Base-by-base conservation (phyloP, 495 filamentous ascomycete species). In the Halenospora varia region DNA sequence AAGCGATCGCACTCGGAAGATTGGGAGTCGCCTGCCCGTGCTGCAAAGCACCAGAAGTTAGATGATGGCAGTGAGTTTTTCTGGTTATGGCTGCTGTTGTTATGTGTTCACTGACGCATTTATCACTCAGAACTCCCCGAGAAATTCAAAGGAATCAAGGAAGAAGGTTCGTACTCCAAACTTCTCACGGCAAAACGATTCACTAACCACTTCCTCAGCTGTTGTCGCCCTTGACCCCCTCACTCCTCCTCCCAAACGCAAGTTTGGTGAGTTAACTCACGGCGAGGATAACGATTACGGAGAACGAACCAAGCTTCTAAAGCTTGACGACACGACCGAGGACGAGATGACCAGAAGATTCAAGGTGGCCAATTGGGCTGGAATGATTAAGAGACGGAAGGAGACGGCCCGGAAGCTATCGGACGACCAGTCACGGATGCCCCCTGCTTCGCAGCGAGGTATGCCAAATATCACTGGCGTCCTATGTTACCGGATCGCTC, bases 401-500 rank as follows among this genome's bases (percentile, higher is more conserved):
- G 39, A 47, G 9, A 23, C 40, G 19, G 51, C 52, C 19, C 23
- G 20, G 10, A 57, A 50, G 17, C 20, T 64, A 15, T 35, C 2
- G 3, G 19, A 2, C 11, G 35, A 45, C 3, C 59, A 50, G 53
- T 29, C 29, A 15, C 10, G 13, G 15, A 64, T 62, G 55, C 56
- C 62, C 17, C 29, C 19, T 18, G n/a, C 41, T 29, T 6, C 48
- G 10, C 61, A 62, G 18, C 26, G 50, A n/a, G 65, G 65, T 6
- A 48, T 68, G 41, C 9, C 11, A 13, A 68, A 68, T 29, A 23
- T 60, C 24, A 66, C 60, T 20, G 53, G 54, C 20, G 41, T 29
- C 19, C 51, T 71, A 18, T 79, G 77, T 63, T 81, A 79, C 63
- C 67, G 74, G 15, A 75, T 78, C 60, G 66, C 62, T 25, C 60